Evolutionary conservation across 2,329 filamentous ascomycete species (phyloP), one percentile per base, ranked within the genome.

Genomic region (Colletotrichum lupini): DNA sequence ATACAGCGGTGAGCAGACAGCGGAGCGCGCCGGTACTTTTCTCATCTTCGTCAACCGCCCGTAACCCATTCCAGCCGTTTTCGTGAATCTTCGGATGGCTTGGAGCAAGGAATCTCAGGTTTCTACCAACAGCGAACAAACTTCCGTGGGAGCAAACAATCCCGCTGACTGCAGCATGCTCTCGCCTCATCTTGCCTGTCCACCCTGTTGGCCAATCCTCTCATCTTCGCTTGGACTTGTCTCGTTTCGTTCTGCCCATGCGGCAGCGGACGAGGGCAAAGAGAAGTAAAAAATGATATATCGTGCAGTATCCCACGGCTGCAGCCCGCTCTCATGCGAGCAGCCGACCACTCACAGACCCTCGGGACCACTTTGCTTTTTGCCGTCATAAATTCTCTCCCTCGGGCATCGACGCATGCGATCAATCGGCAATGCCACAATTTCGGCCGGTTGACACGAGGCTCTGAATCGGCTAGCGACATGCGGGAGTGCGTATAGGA

Each of bases 371-470:
- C 22, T 4, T 73, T 73, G 67, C 67, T 73, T 73, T 73, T 73
- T 35, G 30, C 46, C 46, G n/a, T 49, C 71, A 32, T 61, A 7
- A 42, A 8, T 55, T 65, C 60, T 28, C 67, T 73, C 71, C 67
- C 67, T 73, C 71, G 71, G 71, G 71, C 71, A 73, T 67, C 71
- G 59, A 73, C 67, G 71, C 71, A 73, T 73, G 71, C 67, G 53
- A 66, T 70, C 71, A 65, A 65, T 73, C 59, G 67, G 67, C 30
- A 70, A 42, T 73, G 55, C 67, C 71, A 73, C 60, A 70, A 56
- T 66, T 66, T 73, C 71, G 71, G 71, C 71, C 71, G 67, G 60
- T 73, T 70, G 67, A 66, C 71, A 73, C 71, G 71, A 70, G 71
- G 71, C 67, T 65, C 61, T 70, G 60, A 61, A 60, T 49, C 67